A percentile compares a stretch with the other conserved stretches of the same genome.
These are phyloP conservation scores for Furcasterigmium sp. DNA, from an alignment of 2,329 filamentous ascomycete genomes.

Conservation along the genomic window DNA sequence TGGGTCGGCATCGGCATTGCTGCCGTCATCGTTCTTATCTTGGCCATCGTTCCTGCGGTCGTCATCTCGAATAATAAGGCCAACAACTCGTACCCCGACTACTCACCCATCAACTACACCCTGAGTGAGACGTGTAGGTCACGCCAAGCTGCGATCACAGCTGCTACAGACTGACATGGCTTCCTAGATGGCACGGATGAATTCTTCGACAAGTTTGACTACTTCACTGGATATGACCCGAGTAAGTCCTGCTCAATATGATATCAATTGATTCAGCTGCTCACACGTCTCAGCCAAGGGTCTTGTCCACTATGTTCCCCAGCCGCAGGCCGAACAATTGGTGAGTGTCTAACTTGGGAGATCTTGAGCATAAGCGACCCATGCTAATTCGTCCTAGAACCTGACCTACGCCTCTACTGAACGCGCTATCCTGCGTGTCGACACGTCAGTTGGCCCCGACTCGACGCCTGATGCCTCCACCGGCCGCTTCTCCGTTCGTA, in stretches of 20 bases:
- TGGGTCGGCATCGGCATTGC: constrained; percentile 37
- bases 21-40: constrained; percentile 33
- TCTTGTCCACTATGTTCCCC: constrained; percentile 49
- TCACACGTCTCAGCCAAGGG: constrained; percentile 28
- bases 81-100: constrained; percentile 41
- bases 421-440: constrained; percentile 54
- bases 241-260: constrained; percentile 31
- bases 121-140: constrained; percentile 44
- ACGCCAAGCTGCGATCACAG: no score
- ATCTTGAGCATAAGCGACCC: neutral
- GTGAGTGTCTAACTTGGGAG: constrained; percentile 23
- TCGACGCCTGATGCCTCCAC: constrained; percentile 45
- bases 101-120: constrained; percentile 39
- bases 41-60: constrained; percentile 42
- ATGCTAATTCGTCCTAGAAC: constrained; percentile 37
- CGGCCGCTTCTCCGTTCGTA: constrained; percentile 58
- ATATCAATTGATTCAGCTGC: constrained; percentile 31
- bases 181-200: constrained; percentile 43
- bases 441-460: constrained; percentile 48
- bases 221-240: constrained; percentile 45
- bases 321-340: constrained; percentile 30
- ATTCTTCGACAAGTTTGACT: constrained; percentile 53
- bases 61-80: constrained; percentile 30
- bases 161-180: no score
- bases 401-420: constrained; percentile 50